Evolutionary conservation across 768 basidiomycete genomes (phyloP), one percentile per base, ranked within the genome.

Genomic region (Kwoniella dendrophila): DNA sequence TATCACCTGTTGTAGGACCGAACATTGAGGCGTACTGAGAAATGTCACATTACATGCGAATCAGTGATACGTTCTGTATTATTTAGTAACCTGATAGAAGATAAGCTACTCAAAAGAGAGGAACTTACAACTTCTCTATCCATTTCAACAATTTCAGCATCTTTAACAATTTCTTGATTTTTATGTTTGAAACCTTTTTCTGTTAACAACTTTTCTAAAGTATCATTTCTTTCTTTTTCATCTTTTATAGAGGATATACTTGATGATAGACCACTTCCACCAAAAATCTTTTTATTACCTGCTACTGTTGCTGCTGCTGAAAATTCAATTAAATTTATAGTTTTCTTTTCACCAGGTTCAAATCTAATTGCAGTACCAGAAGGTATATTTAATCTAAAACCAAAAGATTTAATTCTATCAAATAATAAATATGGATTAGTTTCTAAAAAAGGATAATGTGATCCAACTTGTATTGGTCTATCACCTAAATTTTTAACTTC

Each of bases 311-410:
- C n/a, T n/a, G n/a, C n/a, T n/a, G n/a, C n/a, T n/a, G n/a, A n/a
- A 47, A 96, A 89, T 22, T 85, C 78, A 62, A 90, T 89, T 6
- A 98, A 85, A 0, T 84, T 85, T 40, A 98, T 89, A 0, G 90
- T 86, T 81, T 92, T 93, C 38, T 79, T 75, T 69, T 95, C 92
- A 1, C 93, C 92, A 0, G 96, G 95, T 76, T 99, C 96, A 76
- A 99, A 98, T 32, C 96, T 86, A 4, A 96, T 90, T 5, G 96
- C 94, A 0, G 93, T 98, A 5, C 96, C 95, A 0, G 96, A 87
- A 0, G 95, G 81, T 55, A 98, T 96, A 76, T 99, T 92, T 6
- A 99, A 86, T 22, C 76, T 74, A 18, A 56, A 74, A 5, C 89
- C 89, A 64, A 93, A 89, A 0, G 93, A 86, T 60, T 85, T 83